Conservation (phyloP, 1,139 yeast species). For the Chernovozyma sophiae-reginae region DNA sequence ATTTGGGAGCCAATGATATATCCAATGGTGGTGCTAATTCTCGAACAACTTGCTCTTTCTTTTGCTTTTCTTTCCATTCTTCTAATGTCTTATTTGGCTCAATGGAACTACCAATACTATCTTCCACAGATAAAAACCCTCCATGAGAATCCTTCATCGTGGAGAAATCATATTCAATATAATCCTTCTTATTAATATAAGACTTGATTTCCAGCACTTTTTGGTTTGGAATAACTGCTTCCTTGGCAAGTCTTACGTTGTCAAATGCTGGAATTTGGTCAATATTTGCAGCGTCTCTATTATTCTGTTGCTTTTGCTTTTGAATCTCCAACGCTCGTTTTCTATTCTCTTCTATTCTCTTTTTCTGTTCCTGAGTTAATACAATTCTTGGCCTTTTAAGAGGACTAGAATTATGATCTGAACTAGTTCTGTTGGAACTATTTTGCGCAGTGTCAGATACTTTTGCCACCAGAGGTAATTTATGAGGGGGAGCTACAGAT, state of each 20-base stretch:
- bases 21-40: slow-evolving; percentile 72
- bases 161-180: slow-evolving; percentile 88
- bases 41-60: slow-evolving; percentile 35
- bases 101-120: slow-evolving; percentile 14
- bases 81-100: slow-evolving; percentile 50
- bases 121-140: slow-evolving; percentile 65
- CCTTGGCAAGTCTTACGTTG: slow-evolving; percentile 11
- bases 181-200: slow-evolving; percentile 56
- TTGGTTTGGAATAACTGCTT: not conserved
- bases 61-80: slow-evolving; percentile 73
- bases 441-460: slow-evolving; percentile 13
- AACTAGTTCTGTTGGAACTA: not conserved
- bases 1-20: slow-evolving; percentile 66
- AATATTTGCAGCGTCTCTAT: slow-evolving; percentile 27
- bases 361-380: slow-evolving; percentile 51
- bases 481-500: not conserved
- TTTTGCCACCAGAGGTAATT: slow-evolving; percentile 7
- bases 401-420: slow-evolving; percentile 9
- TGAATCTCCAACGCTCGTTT: slow-evolving; percentile 54
- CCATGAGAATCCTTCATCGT: slow-evolving; percentile 87
- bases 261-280: slow-evolving; percentile 2
- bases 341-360: slow-evolving; percentile 54
- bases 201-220: slow-evolving; percentile 22
- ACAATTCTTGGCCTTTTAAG: slow-evolving; percentile 20
- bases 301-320: slow-evolving; percentile 29